Percentiles rank a stretch among this genome's conserved stretches.
Evolutionary conservation across 2,329 filamentous ascomycete species (phyloP).

Genomic region (Fonsecaea nubica): DNA sequence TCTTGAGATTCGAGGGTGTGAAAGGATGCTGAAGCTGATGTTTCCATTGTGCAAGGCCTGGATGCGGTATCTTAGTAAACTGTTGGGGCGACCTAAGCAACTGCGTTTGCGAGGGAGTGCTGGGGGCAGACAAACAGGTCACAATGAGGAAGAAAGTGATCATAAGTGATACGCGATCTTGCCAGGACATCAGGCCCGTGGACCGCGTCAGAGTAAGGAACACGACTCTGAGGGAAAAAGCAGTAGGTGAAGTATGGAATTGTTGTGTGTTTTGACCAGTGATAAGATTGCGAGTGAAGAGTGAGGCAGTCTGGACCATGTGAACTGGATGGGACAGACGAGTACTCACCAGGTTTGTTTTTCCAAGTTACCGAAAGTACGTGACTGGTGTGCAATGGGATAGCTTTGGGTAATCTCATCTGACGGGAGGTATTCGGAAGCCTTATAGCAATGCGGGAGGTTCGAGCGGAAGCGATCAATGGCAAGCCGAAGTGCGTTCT

Average conservation of each 20-base stretch:
- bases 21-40: background rate
- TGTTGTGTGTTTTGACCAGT: background rate
- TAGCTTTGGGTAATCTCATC: background rate
- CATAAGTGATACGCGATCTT: background rate
- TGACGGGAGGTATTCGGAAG: slow-evolving; percentile 3
- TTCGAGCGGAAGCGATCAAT: slow-evolving; percentile 3
- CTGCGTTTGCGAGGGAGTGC: background rate
- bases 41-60: background rate
- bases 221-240: background rate
- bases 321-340: background rate
- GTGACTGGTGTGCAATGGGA: background rate
- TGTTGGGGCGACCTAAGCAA: background rate
- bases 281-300: background rate
- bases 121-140: background rate
- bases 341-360: background rate
- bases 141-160: background rate
- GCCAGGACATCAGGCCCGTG: background rate
- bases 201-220: background rate
- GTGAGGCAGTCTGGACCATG: background rate
- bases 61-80: background rate
- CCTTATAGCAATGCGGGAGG: slow-evolving; percentile 11
- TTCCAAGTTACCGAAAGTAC: background rate
- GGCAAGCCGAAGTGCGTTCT: background rate
- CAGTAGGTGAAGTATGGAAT: background rate
- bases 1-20: background rate